Evolutionary conservation across 352 stramenopile species (phyloP), one percentile per base, ranked within the genome.

Genomic region (Globisporangium splendens): DNA sequence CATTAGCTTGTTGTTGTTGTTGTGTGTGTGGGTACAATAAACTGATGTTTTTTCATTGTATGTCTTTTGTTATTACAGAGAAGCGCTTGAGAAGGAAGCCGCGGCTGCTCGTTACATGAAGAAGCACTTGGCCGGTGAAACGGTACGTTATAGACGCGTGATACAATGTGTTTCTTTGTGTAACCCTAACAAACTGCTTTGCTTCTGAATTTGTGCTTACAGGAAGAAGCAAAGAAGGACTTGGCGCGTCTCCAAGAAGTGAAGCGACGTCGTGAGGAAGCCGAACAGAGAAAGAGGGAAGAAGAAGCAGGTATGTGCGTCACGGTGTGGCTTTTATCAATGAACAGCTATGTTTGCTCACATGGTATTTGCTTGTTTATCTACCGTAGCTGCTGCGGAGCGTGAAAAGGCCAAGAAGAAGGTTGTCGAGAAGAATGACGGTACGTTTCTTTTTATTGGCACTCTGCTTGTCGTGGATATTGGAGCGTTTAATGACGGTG

Each of bases 211-310:
- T 1, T 53, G 39, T 21, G 35, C 35, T 39, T 59, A 6, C 61
- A 86, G 72, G 84, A 91, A 1, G 86, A 95, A 56, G 83, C 83
- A 12, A 95, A 96, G 75, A 88, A 88, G 59, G 87, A 96, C 61
- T 63, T 94, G 46, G 83, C 77, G 48, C 81, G 87, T 50, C 68
- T 96, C 17, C 66, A 76, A 15, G 86, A 93, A 54, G 86, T 93
- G 20, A 84, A 86, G 64, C 82, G 82, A 54, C 80, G 87, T 56
- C 83, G 87, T 48, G 87, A 95, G 38, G 87, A 94, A 53, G 82
- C 82, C 1, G 86, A 91, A 3, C 71, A 85, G 61, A 79, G 79
- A 65, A 87, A 86, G 73, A 82, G 88, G 61, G 80, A 92, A 61
- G 85, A 91, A 56, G 85, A 95, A 59, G 81, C 66, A 59, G 83